Base-by-base conservation (phyloP, 768 basidiomycete genomes). In the Lactifluus pinguis region DNA sequence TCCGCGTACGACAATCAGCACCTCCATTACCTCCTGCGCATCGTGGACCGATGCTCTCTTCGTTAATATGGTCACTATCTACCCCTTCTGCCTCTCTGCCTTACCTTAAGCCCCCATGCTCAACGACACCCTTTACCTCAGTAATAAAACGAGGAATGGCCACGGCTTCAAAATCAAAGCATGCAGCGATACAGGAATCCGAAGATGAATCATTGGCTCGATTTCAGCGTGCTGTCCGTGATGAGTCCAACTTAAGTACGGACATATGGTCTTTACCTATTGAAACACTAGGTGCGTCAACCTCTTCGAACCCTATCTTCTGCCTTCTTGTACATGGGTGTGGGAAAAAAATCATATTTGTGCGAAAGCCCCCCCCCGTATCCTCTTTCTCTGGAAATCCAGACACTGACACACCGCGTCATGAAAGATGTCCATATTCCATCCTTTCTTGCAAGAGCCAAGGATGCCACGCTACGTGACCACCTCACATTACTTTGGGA, bases 1-100 rank as follows among this genome's bases (percentile, higher is more conserved):
- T 57, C 39, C 62, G 53, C 29, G 55, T n/a, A 42, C 48, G 32
- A 39, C 45, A 53, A 19, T 25, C 48, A 19, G 25, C 41, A 32
- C 36, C 58, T 17, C 61, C 65, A 6, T 17, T 54, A 10, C 59
- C 59, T 11, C 57, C 62, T 19, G 47, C 55, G 34, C 65, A 64
- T 36, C 65, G 65, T 49, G 36, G 64, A 21, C 44, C 59, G 15
- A 57, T 54, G 19, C 49, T 66, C 2, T 66, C 65, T 32, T 66
- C 65, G 38, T n/a, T 66, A 44, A 65, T 66, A 57, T 66, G 65
- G 65, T 66, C 65, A 19, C 48, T 66, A 38, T 65, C 63, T 25
- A 49, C 52, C n/a, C 49, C 63, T n/a, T 64, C 65, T 14, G 36
- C 60, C 3, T 65, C 59, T 19, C 42, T 32, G 10, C 53, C 65